Base-by-base conservation (phyloP, 1,284 basidiomycete genomes). In the Trametes hirsuta region DNA sequence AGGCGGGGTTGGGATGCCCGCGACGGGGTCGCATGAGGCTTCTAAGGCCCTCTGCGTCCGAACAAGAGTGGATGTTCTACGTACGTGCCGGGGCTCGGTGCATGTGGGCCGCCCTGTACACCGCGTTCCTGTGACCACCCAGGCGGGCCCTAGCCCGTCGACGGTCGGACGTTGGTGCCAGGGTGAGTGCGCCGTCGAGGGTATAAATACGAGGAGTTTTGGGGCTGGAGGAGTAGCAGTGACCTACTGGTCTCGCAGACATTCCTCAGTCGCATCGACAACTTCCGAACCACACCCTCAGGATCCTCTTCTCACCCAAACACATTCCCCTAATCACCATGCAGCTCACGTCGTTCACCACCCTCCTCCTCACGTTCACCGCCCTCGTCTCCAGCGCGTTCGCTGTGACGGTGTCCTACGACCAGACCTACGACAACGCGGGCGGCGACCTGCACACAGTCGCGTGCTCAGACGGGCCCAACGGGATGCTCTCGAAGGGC, bases 391-490 rank as follows among this genome's bases (percentile, higher is more conserved):
- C 69, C 22, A 61, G 66, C 59, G 65, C 67, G 21, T 55, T 65
- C 44, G 61, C 58, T 12, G 75, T 82, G 48, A 66, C 64, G 30
- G 69, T 81, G 37, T 75, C 76, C 8, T 82, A 76, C 65, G 79
- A 82, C 68, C 53, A 68, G 36, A 63, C 64, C 21, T 86, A 84
- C 69, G 81, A 82, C 70, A 62, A 75, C 25, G 21, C 65, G 11
- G 57, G 62, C 15, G 61, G 63, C 35, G 71, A 77, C 8, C 69
- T 83, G 39, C 6, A 65, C 56, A 69, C 55, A 15, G 75, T 83
- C 48, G 76, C 82, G 4, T 86, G 84, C 68, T 85, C 84, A 1
- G 71, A 82, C 54, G 81, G 80, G 5, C 34, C 68, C 2, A 71
- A 79, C 63, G 79, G 79, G 11, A 76, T 85, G 53, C 30, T 76